Conservation (phyloP, 1,139 yeast genomes). For the Taiozyma sp. region DNA sequence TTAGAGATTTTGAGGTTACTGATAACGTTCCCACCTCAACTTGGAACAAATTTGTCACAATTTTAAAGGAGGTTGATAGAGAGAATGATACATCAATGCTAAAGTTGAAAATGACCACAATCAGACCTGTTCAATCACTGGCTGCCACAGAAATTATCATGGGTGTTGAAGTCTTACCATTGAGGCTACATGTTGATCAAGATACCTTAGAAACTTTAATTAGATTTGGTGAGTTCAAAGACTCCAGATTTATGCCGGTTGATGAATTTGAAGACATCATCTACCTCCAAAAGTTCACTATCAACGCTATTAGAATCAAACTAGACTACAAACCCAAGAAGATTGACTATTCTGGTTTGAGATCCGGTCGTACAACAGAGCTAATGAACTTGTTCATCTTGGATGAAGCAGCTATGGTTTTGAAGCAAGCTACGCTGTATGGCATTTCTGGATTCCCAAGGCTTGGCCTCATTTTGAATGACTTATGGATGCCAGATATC, state of each 20-base stretch:
- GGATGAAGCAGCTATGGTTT: constrained; percentile 73
- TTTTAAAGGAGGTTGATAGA: constrained; percentile 60
- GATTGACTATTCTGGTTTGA: constrained; percentile 75
- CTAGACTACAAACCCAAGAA: constrained; percentile 92
- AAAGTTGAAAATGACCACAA: constrained; percentile 46
- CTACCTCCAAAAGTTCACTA: constrained; percentile 65
- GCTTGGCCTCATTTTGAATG: constrained; percentile 50
- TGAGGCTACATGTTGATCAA: constrained; percentile 85
- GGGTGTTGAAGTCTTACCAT: constrained; percentile 57
- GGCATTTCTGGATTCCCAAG: constrained; percentile 75
- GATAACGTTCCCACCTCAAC: constrained; percentile 87
- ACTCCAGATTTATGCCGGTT: constrained; percentile 58
- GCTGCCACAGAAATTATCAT: constrained; percentile 69
- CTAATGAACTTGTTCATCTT: constrained; percentile 83
- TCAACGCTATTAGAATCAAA: constrained; percentile 58
- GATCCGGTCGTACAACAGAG: constrained; percentile 84
- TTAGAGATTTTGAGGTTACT: constrained; percentile 55
- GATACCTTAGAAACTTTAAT: constrained; percentile 83
- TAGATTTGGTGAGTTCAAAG: constrained; percentile 79
- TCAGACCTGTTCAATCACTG: constrained; percentile 60
- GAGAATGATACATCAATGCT: constrained; percentile 70
- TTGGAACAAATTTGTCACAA: constrained; percentile 83
- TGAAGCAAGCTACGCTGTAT: constrained; percentile 59
- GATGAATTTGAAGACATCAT: constrained; percentile 51
- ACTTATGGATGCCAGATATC: constrained; percentile 85